Evolutionary conservation across 805 yeast species (phyloP).

Genomic region (Nakazawaea siamensis): DNA sequence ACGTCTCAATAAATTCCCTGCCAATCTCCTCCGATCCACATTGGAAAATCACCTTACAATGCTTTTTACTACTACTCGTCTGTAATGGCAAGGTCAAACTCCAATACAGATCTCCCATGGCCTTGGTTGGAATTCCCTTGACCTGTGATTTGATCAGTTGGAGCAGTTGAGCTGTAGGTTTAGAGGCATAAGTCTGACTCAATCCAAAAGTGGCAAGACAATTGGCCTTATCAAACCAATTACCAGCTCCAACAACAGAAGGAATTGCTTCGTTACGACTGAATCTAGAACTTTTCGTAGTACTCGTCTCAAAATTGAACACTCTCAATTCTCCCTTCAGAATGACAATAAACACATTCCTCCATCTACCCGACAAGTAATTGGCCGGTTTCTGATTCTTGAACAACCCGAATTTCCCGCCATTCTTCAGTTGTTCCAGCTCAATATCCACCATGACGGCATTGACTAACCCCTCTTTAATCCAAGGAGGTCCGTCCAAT

Average conservation of each 20-base stretch:
- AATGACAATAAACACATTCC: conserved; percentile 54
- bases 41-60: conserved; percentile 41
- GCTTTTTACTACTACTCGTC: conserved; percentile 19
- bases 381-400: not conserved
- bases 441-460: conserved; percentile 18
- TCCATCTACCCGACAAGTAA: conserved; percentile 23
- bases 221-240: conserved; percentile 60
- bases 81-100: conserved; percentile 42
- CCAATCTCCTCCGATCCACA: conserved; percentile 65
- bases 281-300: not conserved
- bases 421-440: conserved; percentile 7
- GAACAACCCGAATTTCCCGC: not conserved
- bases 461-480: conserved; percentile 62
- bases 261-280: not conserved
- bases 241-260: conserved; percentile 38
- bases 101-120: conserved; percentile 30
- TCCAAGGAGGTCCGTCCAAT: conserved; percentile 68
- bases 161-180: conserved; percentile 8
- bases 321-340: conserved; percentile 57
- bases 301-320: conserved; percentile 35
- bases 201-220: conserved; percentile 44
- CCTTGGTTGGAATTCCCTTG: conserved; percentile 19
- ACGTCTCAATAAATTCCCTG: conserved; percentile 58
- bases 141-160: conserved; percentile 11
- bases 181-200: conserved; percentile 43